phyloP scores from a whole-genome alignment of 441 rosid species.

The Gossypium armourianum region DNA sequence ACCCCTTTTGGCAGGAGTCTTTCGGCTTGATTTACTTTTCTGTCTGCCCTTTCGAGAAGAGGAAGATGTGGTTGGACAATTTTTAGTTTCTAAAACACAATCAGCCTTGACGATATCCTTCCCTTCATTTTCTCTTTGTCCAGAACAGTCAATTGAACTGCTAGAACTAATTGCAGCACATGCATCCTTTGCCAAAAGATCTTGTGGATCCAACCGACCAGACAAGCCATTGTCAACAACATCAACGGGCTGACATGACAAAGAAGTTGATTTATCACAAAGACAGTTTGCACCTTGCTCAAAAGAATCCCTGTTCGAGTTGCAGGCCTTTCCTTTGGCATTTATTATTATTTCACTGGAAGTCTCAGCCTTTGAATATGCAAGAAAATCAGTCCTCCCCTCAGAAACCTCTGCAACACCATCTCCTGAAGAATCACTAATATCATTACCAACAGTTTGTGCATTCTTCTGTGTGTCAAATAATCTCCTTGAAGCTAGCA shows the following conservation, averaged over 20 bases:
- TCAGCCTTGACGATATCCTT: conserved; percentile 29
- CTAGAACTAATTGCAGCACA: conserved; percentile 24
- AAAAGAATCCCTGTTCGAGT: conserved; percentile 24
- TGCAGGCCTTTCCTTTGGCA: conserved; percentile 23
- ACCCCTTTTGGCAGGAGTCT: conserved; percentile 31
- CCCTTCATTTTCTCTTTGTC: conserved; percentile 28
- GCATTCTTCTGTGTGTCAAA: conserved; percentile 19
- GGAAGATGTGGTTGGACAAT: conserved; percentile 27
- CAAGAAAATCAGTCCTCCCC: conserved; percentile 26
- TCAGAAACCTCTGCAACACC: conserved; percentile 19
- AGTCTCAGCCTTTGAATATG: conserved; percentile 27
- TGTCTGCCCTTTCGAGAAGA: conserved; percentile 39
- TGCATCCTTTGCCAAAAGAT: conserved; percentile 25
- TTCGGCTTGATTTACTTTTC: conserved; percentile 34
- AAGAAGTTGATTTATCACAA: conserved; percentile 16
- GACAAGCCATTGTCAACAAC: conserved; percentile 24
- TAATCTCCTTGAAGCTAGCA: conserved; percentile 15
- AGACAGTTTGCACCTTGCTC: conserved; percentile 15
- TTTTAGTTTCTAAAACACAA: conserved; percentile 33
- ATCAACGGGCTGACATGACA: conserved; percentile 18
- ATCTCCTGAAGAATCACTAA: conserved; percentile 17
- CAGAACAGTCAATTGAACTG: conserved; percentile 27
- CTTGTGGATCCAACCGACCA: conserved; percentile 21
- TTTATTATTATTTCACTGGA: conserved; percentile 19
- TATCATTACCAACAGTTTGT: conserved; percentile 18